Evolutionary conservation across 768 basidiomycete species (phyloP).

Genomic region (Calocybe cyanea): DNA sequence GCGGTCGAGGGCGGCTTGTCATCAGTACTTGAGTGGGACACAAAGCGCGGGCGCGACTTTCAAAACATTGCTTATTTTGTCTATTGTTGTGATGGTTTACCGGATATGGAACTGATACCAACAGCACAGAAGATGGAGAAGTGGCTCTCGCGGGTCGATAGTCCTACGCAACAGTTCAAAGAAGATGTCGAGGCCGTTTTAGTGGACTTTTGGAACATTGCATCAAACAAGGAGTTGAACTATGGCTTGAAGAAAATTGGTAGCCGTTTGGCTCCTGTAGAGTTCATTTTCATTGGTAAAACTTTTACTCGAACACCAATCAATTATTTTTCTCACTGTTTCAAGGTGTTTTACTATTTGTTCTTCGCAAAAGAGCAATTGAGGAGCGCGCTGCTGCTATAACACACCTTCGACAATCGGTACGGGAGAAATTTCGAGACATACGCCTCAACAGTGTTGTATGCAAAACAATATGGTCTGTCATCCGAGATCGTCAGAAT

Average conservation of each 20-base stretch:
- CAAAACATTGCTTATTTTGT: slow-evolving; percentile 69
- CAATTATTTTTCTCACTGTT: neutral
- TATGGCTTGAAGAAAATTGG: slow-evolving; percentile 49
- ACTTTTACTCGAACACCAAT: neutral
- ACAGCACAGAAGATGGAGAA: slow-evolving; percentile 55
- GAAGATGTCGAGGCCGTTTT: slow-evolving; percentile 50
- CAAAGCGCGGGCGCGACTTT: slow-evolving; percentile 70
- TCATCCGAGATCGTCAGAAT: slow-evolving; percentile 39
- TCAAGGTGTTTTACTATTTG: slow-evolving; percentile 63
- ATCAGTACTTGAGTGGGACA: slow-evolving; percentile 56
- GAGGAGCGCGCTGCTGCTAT: slow-evolving; percentile 54
- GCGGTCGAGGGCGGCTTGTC: slow-evolving; percentile 56
- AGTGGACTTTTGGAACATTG: slow-evolving; percentile 51
- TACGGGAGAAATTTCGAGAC: slow-evolving; percentile 57
- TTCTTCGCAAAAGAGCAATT: slow-evolving; percentile 40
- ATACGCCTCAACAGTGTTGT: slow-evolving; percentile 60
- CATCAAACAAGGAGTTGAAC: slow-evolving; percentile 34
- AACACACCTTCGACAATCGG: slow-evolving; percentile 48
- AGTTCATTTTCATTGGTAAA: slow-evolving; percentile 80
- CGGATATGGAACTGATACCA: slow-evolving; percentile 44
- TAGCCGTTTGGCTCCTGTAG: slow-evolving; percentile 65
- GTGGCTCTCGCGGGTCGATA: slow-evolving; percentile 40
- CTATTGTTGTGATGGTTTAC: slow-evolving; percentile 58
- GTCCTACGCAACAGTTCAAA: slow-evolving; percentile 48
- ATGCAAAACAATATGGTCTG: slow-evolving; percentile 53